Evolutionary conservation across 1,139 yeast species (phyloP).

Genomic region (Geotrichum bryndzae): DNA sequence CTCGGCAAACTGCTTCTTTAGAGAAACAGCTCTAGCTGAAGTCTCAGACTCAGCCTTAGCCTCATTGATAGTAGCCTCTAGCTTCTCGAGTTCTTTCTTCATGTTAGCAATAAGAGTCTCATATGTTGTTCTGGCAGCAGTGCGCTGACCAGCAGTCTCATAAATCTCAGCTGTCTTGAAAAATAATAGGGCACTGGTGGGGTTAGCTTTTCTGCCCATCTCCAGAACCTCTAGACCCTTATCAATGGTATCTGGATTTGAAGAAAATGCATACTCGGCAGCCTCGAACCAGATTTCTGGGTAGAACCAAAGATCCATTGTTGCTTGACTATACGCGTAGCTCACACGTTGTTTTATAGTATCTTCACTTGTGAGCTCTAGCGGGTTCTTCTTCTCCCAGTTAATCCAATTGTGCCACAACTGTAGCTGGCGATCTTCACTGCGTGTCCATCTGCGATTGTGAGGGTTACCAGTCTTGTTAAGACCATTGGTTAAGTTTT

Average conservation of each 20-base stretch:
- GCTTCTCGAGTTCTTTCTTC: constrained; percentile 29
- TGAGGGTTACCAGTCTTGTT: constrained; percentile 39
- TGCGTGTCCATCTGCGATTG: constrained; percentile 33
- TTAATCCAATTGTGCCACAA: constrained; percentile 72
- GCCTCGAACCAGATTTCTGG: constrained; percentile 87
- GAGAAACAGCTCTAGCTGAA: not conserved
- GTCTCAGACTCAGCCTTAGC: constrained; percentile 4
- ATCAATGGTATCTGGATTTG: constrained; percentile 27
- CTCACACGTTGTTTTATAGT: constrained; percentile 54
- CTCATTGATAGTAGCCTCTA: constrained; percentile 19
- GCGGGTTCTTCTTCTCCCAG: constrained; percentile 70
- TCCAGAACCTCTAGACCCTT: constrained; percentile 41
- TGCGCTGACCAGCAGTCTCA: constrained; percentile 53
- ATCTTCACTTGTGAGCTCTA: constrained; percentile 46
- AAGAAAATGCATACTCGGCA: constrained; percentile 35
- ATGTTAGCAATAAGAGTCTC: constrained; percentile 43
- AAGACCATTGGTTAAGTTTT: constrained; percentile 47
- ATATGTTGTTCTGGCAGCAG: constrained; percentile 50
- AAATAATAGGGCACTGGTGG: constrained; percentile 61
- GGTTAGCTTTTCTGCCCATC: constrained; percentile 60
- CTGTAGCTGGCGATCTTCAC: constrained; percentile 38
- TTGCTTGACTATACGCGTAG: constrained; percentile 68
- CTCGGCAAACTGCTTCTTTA: constrained; percentile 3
- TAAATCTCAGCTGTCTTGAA: constrained; percentile 64
- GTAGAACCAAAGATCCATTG: constrained; percentile 57